A percentile compares a stretch with the other conserved stretches of the same genome.
Evolutionary conservation across 2,329 filamentous ascomycete genomes (phyloP).

Genomic region (Rachicladosporium sp.): DNA sequence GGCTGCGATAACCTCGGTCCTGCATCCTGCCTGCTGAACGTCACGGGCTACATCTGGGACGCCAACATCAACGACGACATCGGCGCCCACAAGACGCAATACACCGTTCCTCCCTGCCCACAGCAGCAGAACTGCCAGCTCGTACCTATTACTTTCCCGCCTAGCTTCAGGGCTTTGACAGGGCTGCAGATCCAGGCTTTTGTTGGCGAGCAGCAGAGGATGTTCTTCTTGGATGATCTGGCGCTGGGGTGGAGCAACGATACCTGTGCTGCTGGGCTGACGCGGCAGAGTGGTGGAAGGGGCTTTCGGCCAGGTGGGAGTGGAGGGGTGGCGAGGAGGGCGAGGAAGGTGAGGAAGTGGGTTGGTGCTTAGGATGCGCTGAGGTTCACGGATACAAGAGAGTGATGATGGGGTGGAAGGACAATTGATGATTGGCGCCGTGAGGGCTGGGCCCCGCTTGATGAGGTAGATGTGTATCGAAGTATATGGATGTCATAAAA

Average conservation of each 20-base stretch:
- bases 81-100: slow-evolving; percentile 25
- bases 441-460: no score
- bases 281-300: no score
- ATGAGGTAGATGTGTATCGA: no score
- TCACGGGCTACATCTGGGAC: slow-evolving; percentile 34
- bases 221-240: slow-evolving; percentile 39
- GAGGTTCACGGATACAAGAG: no score
- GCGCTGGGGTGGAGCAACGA: slow-evolving; percentile 38
- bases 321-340: no score
- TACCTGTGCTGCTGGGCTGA: slow-evolving; percentile 35
- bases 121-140: slow-evolving; percentile 30
- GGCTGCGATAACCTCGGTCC: slow-evolving; percentile 34
- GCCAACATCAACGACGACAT: slow-evolving; percentile 23
- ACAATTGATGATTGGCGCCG: no score
- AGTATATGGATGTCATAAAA: no score
- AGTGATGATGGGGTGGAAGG: no score
- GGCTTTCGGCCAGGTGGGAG: no score
- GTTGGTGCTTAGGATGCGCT: no score
- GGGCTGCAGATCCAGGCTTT: slow-evolving; percentile 38
- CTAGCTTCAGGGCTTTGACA: slow-evolving; percentile 30
- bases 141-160: slow-evolving; percentile 29
- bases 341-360: no score
- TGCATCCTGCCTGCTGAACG: slow-evolving; percentile 30
- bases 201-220: slow-evolving; percentile 21
- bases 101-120: slow-evolving; percentile 31